Evolutionary conservation across 164 flowering plant species (phyloP), one percentile per base, ranked within the genome.

Genomic region (Dillenia suffruticosa): DNA sequence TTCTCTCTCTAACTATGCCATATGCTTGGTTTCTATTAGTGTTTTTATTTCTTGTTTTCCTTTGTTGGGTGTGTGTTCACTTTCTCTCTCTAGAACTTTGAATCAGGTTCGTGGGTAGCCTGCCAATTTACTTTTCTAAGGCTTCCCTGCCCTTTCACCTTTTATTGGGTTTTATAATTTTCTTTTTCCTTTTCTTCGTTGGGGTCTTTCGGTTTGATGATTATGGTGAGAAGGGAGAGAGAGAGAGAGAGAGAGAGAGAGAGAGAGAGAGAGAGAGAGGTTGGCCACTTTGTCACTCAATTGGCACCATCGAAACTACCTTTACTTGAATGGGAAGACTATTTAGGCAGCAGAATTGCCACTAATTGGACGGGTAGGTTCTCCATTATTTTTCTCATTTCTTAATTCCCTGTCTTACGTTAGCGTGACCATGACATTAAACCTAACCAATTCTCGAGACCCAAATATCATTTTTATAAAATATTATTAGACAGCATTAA

Each of bases 201-300:
- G 68, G 67, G 56, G 63, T 58, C 68, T 61, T 70, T 73, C 63
- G 53, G 61, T 56, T 64, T 56, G 52, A 61, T 76, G 71, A 75
- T 75, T 68, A 72, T 65, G 65, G 54, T 60, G 70, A 58, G 45
- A 65, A 56, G 44, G 68, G 56, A 56, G 16, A 19, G 32, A 15
- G 12, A 43, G 9, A 10, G 9, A 44, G 47, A 3, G 49, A n/a
- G 51, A 46, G 65, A 54, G 54, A 51, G 58, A 59, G 56, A 58
- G 55, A 56, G 55, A 48, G 58, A 45, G 64, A 43, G 62, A 15
- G 67, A 19, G 46, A 9, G 40, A 15, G 43, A 46, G 48, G 77
- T 65, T 84, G 80, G 75, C 81, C 79, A 76, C 82, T 79, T 81
- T 79, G 61, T 79, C 81, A 85, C 90, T 85, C 89, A 78, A 84